A percentile compares a stretch with the other conserved stretches of the same genome.
phyloP scores from a whole-genome alignment of 768 basidiomycete species.

The Mycena vitilis region DNA sequence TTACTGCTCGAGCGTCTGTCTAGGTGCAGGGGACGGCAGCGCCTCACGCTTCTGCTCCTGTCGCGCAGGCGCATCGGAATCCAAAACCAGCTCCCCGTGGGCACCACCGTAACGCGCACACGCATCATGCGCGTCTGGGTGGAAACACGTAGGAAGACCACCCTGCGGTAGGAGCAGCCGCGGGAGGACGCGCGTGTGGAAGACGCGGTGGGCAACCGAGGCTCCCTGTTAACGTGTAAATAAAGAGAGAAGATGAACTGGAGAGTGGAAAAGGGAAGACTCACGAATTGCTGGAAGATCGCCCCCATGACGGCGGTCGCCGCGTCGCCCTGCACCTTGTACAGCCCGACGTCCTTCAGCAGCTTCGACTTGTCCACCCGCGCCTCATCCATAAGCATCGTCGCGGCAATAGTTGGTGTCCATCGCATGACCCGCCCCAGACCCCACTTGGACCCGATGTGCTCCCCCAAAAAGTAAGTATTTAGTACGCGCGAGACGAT shows the following conservation, averaged over 20 bases:
- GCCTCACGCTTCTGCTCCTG: conserved; percentile 20
- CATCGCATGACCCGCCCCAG: conserved; percentile 80
- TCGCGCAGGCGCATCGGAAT: conserved; percentile 8
- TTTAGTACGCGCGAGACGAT: conserved; percentile 70
- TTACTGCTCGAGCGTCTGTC: conserved; percentile 22
- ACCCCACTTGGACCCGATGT: conserved; percentile 81
- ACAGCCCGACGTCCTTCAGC: conserved; percentile 71
- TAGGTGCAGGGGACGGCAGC: conserved; percentile 22
- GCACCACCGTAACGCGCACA: conserved; percentile 64
- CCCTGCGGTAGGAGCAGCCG: conserved; percentile 48
- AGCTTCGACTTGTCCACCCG: conserved; percentile 48
- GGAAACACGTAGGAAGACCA: conserved; percentile 61
- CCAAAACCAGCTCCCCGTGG: conserved; percentile 47
- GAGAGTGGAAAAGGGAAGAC: conserved; percentile 41
- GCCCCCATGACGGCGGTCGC: conserved; percentile 83
- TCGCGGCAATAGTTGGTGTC: conserved; percentile 66
- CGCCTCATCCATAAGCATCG: conserved; percentile 44
- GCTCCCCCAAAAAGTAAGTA: conserved; percentile 78
- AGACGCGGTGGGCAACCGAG: conserved; percentile 59
- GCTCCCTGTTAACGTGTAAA: conserved; percentile 52
- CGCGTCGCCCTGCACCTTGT: conserved; percentile 82
- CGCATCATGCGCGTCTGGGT: conserved; percentile 56
- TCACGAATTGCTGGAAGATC: conserved; percentile 83
- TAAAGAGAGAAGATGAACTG: neutral
- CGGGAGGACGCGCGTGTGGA: conserved; percentile 63